A percentile compares a stretch with the other conserved stretches of the same genome.
Conservation (phyloP, 179 eudicot species). For the Silene vulgaris region DNA sequence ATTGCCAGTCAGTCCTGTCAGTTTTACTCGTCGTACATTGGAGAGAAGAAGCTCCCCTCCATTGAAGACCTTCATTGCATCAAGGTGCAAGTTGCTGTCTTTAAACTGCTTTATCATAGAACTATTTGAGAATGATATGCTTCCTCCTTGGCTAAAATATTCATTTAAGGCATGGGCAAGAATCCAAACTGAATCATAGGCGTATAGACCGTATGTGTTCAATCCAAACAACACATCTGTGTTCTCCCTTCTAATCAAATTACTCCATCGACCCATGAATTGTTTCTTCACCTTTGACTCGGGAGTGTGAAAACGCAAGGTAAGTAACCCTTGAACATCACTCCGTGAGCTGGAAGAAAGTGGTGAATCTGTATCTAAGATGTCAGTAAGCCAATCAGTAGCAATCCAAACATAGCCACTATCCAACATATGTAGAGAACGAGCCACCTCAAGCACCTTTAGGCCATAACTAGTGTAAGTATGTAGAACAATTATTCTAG, state of each 20-base stretch:
- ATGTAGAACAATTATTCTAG: slow-evolving; percentile 61
- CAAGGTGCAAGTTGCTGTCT: slow-evolving; percentile 37
- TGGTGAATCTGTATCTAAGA: slow-evolving; percentile 51
- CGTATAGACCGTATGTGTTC: slow-evolving; percentile 57
- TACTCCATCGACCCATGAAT: slow-evolving; percentile 54
- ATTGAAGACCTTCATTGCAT: slow-evolving; percentile 50
- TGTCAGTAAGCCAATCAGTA: slow-evolving; percentile 64
- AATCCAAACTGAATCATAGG: slow-evolving; percentile 79
- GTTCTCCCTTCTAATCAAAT: slow-evolving; percentile 31
- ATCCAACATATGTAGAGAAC: slow-evolving; percentile 54
- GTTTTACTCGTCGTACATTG: slow-evolving; percentile 37
- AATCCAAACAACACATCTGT: slow-evolving; percentile 36
- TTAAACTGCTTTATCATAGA: slow-evolving; percentile 23
- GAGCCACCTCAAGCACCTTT: slow-evolving; percentile 46
- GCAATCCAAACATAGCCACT: slow-evolving; percentile 77
- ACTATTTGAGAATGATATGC: slow-evolving; percentile 51
- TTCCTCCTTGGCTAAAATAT: slow-evolving; percentile 56
- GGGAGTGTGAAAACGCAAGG: slow-evolving; percentile 56
- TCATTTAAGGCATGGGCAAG: slow-evolving; percentile 59
- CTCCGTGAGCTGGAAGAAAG: slow-evolving; percentile 29
- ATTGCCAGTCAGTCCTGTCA: slow-evolving; percentile 61
- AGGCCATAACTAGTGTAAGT: slow-evolving; percentile 43
- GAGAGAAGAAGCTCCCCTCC: slow-evolving; percentile 54
- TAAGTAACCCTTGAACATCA: slow-evolving; percentile 52
- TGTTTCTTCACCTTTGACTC: slow-evolving; percentile 42